These are phyloP conservation scores for Coprinopsis marcescibilis DNA, from an alignment of 768 basidiomycete species.

Conservation along the genomic window DNA sequence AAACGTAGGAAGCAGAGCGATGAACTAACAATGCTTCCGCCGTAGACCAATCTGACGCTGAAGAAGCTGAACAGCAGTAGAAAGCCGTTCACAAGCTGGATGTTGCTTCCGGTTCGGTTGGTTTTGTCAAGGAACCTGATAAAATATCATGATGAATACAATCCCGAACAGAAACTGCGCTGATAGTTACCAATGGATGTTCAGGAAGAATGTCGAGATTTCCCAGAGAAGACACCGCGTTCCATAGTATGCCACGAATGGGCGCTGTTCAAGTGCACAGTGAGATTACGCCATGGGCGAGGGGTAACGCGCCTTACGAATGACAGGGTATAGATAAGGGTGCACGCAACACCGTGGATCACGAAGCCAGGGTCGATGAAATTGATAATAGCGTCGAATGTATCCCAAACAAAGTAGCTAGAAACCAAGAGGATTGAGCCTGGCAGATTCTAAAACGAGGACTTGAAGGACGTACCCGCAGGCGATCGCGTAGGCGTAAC, in stretches of 20 bases:
- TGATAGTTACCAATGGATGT: conserved; percentile 69
- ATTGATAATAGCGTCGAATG: conserved; percentile 61
- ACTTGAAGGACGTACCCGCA: conserved; percentile 45
- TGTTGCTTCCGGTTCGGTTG: conserved; percentile 57
- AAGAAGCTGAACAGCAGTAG: conserved; percentile 65
- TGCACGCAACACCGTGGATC: conserved; percentile 68
- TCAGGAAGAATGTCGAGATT: conserved; percentile 79
- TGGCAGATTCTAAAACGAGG: neutral
- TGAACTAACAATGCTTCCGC: conserved; percentile 42
- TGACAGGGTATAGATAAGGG: conserved; percentile 58
- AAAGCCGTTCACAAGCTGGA: conserved; percentile 70
- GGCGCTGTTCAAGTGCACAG: conserved; percentile 33
- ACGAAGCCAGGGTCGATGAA: conserved; percentile 72
- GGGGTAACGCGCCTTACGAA: conserved; percentile 46
- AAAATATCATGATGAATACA: neutral
- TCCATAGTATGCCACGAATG: conserved; percentile 78
- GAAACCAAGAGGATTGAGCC: neutral
- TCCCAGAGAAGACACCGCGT: conserved; percentile 82
- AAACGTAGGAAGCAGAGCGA: neutral
- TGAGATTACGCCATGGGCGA: neutral
- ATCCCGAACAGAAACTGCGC: conserved; percentile 1
- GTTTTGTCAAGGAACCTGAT: conserved; percentile 76
- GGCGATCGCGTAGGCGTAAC: conserved; percentile 60
- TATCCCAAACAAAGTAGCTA: conserved; percentile 85
- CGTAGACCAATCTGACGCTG: conserved; percentile 64